Conservation (phyloP, 768 basidiomycete species). For the Mycena sanguinolenta region DNA sequence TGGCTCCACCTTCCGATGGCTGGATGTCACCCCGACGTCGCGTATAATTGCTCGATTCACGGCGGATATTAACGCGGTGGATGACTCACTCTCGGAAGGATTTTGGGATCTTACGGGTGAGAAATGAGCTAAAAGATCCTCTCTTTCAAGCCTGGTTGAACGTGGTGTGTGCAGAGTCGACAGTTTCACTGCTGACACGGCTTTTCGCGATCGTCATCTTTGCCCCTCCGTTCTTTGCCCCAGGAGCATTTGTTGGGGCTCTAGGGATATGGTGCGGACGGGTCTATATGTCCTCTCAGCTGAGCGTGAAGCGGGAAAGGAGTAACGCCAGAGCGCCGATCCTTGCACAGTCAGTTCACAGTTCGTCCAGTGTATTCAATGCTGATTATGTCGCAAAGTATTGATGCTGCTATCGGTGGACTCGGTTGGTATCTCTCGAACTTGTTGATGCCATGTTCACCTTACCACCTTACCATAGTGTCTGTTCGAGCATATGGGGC, state of each 20-base stretch:
- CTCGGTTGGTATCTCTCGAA: conserved; percentile 46
- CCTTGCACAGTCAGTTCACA: conserved; percentile 42
- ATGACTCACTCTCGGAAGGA: conserved; percentile 52
- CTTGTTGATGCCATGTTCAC: neutral
- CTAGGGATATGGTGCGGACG: neutral
- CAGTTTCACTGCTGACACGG: neutral
- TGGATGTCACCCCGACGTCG: conserved; percentile 59
- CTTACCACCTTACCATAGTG: conserved; percentile 8
- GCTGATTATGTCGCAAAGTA: neutral
- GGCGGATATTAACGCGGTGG: conserved; percentile 74
- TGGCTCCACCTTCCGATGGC: conserved; percentile 71
- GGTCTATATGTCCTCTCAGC: neutral
- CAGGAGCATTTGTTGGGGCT: neutral
- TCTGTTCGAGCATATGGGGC: neutral
- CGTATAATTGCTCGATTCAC: conserved; percentile 79
- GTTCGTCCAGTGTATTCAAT: neutral
- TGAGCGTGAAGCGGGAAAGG: neutral
- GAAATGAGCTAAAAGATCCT: conserved; percentile 40
- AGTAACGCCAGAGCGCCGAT: neutral
- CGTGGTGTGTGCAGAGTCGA: neutral
- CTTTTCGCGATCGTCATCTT: neutral
- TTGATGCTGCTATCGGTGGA: neutral
- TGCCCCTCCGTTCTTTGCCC: neutral
- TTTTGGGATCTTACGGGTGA: conserved; percentile 39
- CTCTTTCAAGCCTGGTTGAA: neutral